Percentiles rank a stretch among this genome's conserved stretches.
phyloP scores from a whole-genome alignment of 768 basidiomycete genomes.

The Solioccasus polychromus region DNA sequence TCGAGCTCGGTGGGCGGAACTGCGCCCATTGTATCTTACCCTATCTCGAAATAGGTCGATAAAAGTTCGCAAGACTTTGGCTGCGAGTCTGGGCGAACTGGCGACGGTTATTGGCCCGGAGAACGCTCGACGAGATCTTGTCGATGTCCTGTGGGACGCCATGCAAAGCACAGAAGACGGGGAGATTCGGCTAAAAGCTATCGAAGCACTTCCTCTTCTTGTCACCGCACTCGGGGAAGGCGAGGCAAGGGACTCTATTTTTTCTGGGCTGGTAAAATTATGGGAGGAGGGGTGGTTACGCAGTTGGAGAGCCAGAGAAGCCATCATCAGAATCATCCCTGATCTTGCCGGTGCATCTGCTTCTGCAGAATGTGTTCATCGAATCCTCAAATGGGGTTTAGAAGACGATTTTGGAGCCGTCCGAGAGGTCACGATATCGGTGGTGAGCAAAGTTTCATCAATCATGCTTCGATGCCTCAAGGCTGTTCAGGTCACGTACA shows the following conservation, averaged over 20 bases:
- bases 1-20: conserved; percentile 63
- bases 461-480: conserved; percentile 7
- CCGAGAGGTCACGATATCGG: conserved; percentile 65
- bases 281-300: conserved; percentile 62
- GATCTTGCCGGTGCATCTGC: conserved; percentile 46
- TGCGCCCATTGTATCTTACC: conserved; percentile 64
- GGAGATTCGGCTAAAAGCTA: conserved; percentile 67
- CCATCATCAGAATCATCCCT: conserved; percentile 54
- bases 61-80: conserved; percentile 75
- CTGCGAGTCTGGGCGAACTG: conserved; percentile 86
- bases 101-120: conserved; percentile 80
- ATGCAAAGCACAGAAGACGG: conserved; percentile 54
- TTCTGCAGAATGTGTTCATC: conserved; percentile 45
- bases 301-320: conserved; percentile 81
- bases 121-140: conserved; percentile 62
- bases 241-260: conserved; percentile 44
- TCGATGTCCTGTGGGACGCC: conserved; percentile 67
- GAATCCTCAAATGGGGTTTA: conserved; percentile 58
- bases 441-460: conserved; percentile 45
- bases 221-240: conserved; percentile 47
- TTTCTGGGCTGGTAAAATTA: conserved; percentile 44
- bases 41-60: conserved; percentile 58
- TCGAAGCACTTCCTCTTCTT: conserved; percentile 64
- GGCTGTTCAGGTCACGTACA: conserved; percentile 44
- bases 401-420: conserved; percentile 84